Base-by-base conservation (phyloP, 192 early-diverging fungal genomes). In the Dissophora ornata region DNA sequence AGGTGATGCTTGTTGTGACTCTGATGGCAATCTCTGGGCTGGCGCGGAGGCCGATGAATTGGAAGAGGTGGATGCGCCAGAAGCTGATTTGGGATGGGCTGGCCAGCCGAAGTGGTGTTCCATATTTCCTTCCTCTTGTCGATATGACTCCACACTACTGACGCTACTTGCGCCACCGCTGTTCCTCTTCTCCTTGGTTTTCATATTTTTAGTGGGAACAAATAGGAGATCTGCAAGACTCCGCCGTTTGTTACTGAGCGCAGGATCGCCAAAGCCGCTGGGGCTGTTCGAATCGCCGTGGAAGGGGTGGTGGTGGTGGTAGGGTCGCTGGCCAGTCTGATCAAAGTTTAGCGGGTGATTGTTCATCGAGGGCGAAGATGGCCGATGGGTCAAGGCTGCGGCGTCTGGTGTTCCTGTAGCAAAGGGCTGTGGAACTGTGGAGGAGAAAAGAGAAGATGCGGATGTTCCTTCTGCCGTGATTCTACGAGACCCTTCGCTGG, bases 181-280 rank as follows among this genome's bases (percentile, higher is more conserved):
- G 28, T 58, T 75, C 25, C 63, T 42, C 21, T 65, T 63, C 30
- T 65, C 57, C 25, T 67, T 77, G 65, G 30, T 56, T 38, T 71
- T 71, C 19, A 62, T 63, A 3, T 25, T 46, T 30, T 68, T 58
- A 13, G 45, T 68, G 34, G 73, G 73, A 3, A 77, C 58, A 57
- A 67, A 77, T n/a, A 67, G 48, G 8, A 56, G 46, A 33, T 67
- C 73, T 29, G 73, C 65, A 13, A 67, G 36, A 62, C 73, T 77
- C 38, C 73, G 57, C 3, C 65, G 57, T 36, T 77, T 77, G 65
- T 67, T 77, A 33, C 26, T 67, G 13, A 67, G 53, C 2, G 59
- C 25, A 16, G 65, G 49, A 1, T 40, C 50, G 40, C 66, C 32
- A 2, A 3, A 15, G 19, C 22, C 41, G 38, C 32, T 36, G 26